A percentile compares a stretch with the other conserved stretches of the same genome.
phyloP scores from a whole-genome alignment of 495 filamentous ascomycete genomes.

The Penicillium chermesinum region DNA sequence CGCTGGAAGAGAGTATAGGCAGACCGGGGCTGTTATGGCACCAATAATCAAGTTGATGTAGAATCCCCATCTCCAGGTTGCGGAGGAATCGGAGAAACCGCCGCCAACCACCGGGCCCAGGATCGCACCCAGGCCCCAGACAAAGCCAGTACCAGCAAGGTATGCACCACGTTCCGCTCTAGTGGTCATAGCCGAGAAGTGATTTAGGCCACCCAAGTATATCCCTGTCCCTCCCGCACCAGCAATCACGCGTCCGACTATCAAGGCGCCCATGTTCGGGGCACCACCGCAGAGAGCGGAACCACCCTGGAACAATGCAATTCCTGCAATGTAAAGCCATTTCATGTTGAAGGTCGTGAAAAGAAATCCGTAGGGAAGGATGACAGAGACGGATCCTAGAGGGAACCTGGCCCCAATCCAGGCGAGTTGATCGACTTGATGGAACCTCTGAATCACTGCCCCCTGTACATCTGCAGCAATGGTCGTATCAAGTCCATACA shows the following conservation, averaged over 20 bases:
- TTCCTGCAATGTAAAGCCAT: slow-evolving; percentile 1
- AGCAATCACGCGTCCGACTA: background rate
- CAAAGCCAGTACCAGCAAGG: background rate
- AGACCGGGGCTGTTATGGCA: slow-evolving; percentile 1
- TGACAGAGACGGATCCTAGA: too few species aligned
- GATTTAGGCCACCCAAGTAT: background rate
- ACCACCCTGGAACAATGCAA: background rate
- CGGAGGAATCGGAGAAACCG: background rate
- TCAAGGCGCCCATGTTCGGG: slow-evolving; percentile 1
- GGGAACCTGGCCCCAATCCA: too few species aligned
- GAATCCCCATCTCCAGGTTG: background rate
- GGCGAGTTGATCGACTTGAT: too few species aligned
- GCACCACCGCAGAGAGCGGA: background rate
- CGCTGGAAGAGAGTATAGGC: background rate
- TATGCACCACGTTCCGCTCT: background rate
- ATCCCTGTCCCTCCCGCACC: slow-evolving; percentile 1
- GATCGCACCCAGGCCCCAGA: background rate
- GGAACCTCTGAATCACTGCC: too few species aligned
- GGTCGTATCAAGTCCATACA: too few species aligned
- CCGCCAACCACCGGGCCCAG: background rate
- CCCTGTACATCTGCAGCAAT: too few species aligned
- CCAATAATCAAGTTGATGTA: slow-evolving; percentile 4
- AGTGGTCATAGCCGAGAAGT: background rate
- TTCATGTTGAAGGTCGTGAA: slow-evolving; percentile 1
- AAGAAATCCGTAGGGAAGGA: too few species aligned